Evolutionary conservation across 176 grass and related monocot species (phyloP).

Genomic region (Thalia dealbata): DNA sequence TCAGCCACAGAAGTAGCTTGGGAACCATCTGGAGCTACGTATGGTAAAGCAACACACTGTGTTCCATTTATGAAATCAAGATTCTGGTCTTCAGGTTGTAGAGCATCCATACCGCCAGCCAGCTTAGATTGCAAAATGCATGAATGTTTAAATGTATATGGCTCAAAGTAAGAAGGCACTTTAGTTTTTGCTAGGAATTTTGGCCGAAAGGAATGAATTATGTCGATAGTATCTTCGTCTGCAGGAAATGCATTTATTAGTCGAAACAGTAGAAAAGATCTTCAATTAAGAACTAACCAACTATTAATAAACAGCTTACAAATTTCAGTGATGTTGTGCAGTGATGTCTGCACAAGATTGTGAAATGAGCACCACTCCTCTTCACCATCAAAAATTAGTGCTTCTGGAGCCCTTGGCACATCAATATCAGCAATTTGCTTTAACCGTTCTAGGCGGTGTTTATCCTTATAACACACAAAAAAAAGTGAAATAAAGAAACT

Average conservation of each 20-base stretch:
- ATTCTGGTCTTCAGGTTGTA: constrained; percentile 36
- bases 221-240: constrained; percentile 69
- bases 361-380: constrained; percentile 82
- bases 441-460: constrained; percentile 46
- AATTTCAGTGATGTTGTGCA: constrained; percentile 77
- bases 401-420: constrained; percentile 22
- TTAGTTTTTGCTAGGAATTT: constrained; percentile 47
- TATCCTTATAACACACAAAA: constrained; percentile 36
- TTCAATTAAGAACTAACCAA: constrained; percentile 10
- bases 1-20: constrained; percentile 25
- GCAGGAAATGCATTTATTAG: not conserved
- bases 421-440: constrained; percentile 40
- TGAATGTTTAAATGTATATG: constrained; percentile 49
- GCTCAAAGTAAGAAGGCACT: constrained; percentile 46
- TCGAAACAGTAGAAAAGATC: constrained; percentile 26
- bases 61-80: constrained; percentile 14
- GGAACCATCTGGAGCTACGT: constrained; percentile 59
- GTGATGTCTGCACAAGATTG: constrained; percentile 51
- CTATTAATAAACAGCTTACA: constrained; percentile 39
- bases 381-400: constrained; percentile 44
- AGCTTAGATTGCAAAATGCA: constrained; percentile 29
- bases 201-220: constrained; percentile 57
- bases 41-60: constrained; percentile 45
- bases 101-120: constrained; percentile 27
- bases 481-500: constrained; percentile 10